phyloP scores from a whole-genome alignment of 352 stramenopile species.

The Phytophthora nicotianae region DNA sequence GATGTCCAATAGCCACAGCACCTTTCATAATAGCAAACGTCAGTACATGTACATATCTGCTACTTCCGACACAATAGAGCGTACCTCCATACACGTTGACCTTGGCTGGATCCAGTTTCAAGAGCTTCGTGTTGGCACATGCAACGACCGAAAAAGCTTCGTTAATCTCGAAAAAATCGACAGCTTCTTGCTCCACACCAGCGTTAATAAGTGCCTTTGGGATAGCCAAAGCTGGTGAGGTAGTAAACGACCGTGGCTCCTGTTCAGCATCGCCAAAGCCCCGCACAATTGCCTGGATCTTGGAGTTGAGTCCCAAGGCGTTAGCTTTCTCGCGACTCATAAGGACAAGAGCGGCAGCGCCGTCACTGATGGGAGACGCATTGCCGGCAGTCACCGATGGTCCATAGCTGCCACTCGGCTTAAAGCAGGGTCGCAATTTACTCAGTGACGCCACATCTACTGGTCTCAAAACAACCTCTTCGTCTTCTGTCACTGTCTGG shows the following conservation, averaged over 20 bases:
- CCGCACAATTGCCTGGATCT: conserved; percentile 69
- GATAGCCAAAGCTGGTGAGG: conserved; percentile 91
- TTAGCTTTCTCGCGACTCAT: conserved; percentile 88
- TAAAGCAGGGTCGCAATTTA: conserved; percentile 91
- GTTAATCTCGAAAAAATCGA: conserved; percentile 98
- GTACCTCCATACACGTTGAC: conserved; percentile 96
- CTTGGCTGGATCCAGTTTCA: conserved; percentile 84
- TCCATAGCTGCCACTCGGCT: conserved; percentile 58
- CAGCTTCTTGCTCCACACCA: conserved; percentile 75
- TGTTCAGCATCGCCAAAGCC: conserved; percentile 78
- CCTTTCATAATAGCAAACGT: conserved; percentile 21
- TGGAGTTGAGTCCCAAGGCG: conserved; percentile 54
- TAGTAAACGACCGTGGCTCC: conserved; percentile 93
- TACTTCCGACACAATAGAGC: too few relatives aligned
- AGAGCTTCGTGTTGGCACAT: conserved; percentile 91
- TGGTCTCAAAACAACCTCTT: conserved; percentile 82
- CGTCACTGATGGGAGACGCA: conserved; percentile 96
- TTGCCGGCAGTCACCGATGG: conserved; percentile 96
- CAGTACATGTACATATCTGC: not conserved
- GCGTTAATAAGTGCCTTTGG: conserved; percentile 86
- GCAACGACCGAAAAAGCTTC: conserved; percentile 97
- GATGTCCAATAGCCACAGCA: conserved; percentile 66
- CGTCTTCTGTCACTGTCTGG: conserved; percentile 69
- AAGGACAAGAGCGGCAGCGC: conserved; percentile 93
- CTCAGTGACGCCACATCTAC: conserved; percentile 89